Percentiles rank a stretch among this genome's conserved stretches.
phyloP scores from a whole-genome alignment of 2,329 filamentous ascomycete species.

The Pseudocercospora fijiensis region DNA sequence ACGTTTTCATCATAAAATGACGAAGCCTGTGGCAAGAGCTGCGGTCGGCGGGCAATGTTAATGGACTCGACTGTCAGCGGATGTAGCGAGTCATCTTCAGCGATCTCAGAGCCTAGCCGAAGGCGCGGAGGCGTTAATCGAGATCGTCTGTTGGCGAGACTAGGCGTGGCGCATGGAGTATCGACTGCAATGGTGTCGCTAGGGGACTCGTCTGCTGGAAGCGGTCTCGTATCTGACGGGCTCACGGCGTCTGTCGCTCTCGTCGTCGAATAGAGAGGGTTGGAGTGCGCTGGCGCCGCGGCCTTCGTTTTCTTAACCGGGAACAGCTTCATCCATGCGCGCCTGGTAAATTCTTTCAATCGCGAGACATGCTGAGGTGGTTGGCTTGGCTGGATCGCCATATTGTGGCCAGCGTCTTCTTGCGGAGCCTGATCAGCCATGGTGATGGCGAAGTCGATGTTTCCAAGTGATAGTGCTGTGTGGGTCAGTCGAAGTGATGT shows the following conservation, averaged over 20 bases:
- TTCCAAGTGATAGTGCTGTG: neutral
- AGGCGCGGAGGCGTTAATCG: neutral
- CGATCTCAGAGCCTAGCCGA: neutral
- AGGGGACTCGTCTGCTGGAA: neutral
- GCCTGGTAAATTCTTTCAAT: neutral
- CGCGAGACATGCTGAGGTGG: neutral
- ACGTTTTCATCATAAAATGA: constrained; percentile 3
- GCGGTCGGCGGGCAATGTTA: neutral
- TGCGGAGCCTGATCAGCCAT: neutral
- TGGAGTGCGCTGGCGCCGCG: neutral
- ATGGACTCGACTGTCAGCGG: neutral
- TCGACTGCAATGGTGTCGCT: neutral
- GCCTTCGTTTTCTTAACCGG: neutral
- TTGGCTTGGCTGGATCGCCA: neutral
- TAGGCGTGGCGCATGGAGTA: neutral
- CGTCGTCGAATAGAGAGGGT: neutral
- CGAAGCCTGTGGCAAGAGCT: neutral
- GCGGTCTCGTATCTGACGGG: neutral
- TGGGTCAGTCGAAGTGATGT: neutral
- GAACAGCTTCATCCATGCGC: neutral
- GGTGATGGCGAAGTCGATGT: neutral
- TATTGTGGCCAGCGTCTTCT: neutral
- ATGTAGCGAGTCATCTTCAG: neutral
- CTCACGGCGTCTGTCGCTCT: neutral
- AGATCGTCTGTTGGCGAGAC: neutral